Conservation (phyloP, 352 stramenopile genomes). For the Phytophthora syringae region DNA sequence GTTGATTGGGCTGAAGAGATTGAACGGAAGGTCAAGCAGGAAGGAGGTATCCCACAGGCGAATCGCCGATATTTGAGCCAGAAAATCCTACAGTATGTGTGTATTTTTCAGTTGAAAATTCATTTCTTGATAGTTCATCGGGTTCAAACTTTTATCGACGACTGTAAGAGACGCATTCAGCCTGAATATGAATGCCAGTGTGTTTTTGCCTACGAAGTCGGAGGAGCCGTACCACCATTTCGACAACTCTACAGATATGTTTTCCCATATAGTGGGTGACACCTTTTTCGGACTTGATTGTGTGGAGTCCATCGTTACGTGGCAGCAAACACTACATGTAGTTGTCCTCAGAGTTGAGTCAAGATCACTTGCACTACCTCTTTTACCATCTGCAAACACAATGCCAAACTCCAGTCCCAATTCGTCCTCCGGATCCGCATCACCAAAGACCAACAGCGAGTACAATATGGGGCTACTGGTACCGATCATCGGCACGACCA, state of each 20-base stretch:
- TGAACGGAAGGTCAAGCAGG: not conserved
- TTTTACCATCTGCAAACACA: not conserved
- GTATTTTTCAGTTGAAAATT: too few species aligned
- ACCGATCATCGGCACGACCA: conserved; percentile 22
- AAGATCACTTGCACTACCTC: conserved; percentile 5
- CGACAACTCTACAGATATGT: too few species aligned
- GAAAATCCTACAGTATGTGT: too few species aligned
- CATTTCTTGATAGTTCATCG: too few species aligned
- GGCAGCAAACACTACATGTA: not conserved
- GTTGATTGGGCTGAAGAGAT: not conserved
- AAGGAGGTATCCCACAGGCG: too few species aligned
- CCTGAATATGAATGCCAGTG: too few species aligned
- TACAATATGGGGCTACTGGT: conserved; percentile 27
- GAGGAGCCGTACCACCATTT: too few species aligned
- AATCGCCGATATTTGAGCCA: too few species aligned
- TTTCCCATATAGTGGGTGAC: conserved; percentile 32
- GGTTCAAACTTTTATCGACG: too few species aligned
- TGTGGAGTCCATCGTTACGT: conserved; percentile 12
- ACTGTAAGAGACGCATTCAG: too few species aligned
- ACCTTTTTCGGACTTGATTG: conserved; percentile 25
- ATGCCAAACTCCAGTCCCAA: conserved; percentile 6
- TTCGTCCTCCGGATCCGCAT: conserved; percentile 14
- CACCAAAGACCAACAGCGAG: not conserved
- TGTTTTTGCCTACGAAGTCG: too few species aligned
- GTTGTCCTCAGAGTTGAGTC: not conserved